Evolutionary conservation across 148 eudicot genomes (phyloP).

Genomic region (Beta vulgaris): DNA sequence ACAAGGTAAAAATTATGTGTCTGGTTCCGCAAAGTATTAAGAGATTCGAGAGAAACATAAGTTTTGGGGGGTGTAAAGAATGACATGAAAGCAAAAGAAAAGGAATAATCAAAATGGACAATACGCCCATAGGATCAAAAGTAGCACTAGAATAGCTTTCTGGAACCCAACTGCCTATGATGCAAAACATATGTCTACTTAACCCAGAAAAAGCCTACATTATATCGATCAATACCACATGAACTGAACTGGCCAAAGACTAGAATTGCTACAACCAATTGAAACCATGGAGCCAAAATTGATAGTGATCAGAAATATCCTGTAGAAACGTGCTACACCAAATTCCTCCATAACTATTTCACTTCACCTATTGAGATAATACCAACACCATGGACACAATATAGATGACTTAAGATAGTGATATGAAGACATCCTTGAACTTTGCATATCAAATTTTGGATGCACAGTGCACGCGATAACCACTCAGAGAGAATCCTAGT

Average conservation of each 20-base stretch:
- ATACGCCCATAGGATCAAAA: background rate
- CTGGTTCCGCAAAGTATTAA: background rate
- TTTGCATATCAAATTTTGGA: background rate
- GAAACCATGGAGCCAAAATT: conserved; percentile 22
- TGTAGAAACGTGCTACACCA: conserved; percentile 1
- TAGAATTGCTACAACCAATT: background rate
- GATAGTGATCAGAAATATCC: background rate
- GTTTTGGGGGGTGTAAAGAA: background rate
- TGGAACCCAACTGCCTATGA: background rate
- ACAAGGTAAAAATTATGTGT: background rate
- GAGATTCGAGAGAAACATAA: too few relatives aligned
- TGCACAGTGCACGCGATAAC: background rate
- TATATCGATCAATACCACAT: background rate
- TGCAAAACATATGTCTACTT: background rate
- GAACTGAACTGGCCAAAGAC: background rate
- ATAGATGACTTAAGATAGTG: conserved; percentile 3
- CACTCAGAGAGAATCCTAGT: background rate
- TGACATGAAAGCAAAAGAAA: background rate
- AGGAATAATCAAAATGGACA: background rate
- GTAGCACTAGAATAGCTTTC: background rate
- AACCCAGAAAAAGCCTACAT: background rate
- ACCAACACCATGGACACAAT: background rate
- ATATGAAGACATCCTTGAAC: background rate
- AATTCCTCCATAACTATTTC: background rate
- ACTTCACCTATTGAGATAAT: background rate